Evolutionary conservation across 169 alveolate species (phyloP).

Genomic region (Plasmodium gonderi): DNA sequence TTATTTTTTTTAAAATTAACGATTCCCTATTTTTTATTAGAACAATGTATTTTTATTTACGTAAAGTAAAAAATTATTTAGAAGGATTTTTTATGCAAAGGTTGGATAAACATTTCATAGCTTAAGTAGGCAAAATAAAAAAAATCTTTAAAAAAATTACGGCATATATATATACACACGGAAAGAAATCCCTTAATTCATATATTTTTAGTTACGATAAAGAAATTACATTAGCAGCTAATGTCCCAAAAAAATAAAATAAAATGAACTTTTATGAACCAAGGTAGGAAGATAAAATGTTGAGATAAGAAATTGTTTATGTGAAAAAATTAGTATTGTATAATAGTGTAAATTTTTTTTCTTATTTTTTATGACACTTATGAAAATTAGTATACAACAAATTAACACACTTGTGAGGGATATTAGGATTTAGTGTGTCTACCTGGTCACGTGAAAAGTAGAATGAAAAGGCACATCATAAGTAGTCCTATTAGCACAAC

Average conservation of each 20-base stretch:
- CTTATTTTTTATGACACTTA: neutral
- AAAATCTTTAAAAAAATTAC: neutral
- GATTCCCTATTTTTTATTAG: conserved; percentile 1
- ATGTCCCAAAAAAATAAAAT: neutral
- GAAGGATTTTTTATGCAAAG: neutral
- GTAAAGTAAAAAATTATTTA: neutral
- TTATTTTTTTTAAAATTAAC: neutral
- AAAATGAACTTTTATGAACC: neutral
- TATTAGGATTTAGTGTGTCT: neutral
- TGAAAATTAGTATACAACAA: neutral
- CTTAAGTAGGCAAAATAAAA: neutral
- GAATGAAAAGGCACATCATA: neutral
- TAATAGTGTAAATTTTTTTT: neutral
- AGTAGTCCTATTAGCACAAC: neutral
- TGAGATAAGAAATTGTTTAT: neutral
- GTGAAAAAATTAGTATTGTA: neutral
- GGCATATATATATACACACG: neutral
- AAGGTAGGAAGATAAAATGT: neutral
- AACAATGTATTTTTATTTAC: neutral
- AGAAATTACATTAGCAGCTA: neutral
- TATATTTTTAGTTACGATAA: neutral
- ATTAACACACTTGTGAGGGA: neutral
- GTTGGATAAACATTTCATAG: neutral
- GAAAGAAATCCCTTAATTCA: neutral
- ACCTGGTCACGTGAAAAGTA: neutral